Base-by-base conservation (phyloP, 192 early-diverging fungal species). In the Geranomyces variabilis region DNA sequence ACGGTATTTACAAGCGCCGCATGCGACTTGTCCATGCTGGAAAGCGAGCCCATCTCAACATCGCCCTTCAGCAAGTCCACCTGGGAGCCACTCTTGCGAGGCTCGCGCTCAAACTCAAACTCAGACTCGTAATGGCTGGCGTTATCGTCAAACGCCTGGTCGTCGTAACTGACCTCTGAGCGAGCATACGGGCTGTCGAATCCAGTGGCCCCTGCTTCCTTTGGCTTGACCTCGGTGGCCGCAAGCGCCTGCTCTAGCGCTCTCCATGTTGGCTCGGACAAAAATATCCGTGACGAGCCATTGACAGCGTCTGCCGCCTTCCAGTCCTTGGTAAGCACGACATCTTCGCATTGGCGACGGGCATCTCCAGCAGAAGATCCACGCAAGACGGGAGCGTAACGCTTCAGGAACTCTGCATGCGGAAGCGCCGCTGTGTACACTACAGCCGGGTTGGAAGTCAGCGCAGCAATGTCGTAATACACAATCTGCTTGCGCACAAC, bases 221-320 rank as follows among this genome's bases (percentile, higher is more conserved):
- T 53, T 45, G 89, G 84, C 36, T 85, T 84, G 28, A 83, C 86
- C 70, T 95, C 92, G 22, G 80, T 70, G 47, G 82, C 86, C n/a
- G 90, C 84, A 57, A 98, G 87, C 19, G 80, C 80, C 64, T 90
- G 89, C 77, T 98, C 96, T 19, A 98, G 85, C 45, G 84, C 82
- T 67, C 91, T 86, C 96, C 94, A 98, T 24, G 85, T 84, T 1
- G 34, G 66, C 71, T 94, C 94, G 70, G 85, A 86, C 43, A 98
- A 71, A 67, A 88, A 96, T 5, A 91, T 80, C 66, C 90, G 83
- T 10, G 64, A 65, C 43, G 72, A 72, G 46, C 83, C 83, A 10
- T 77, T 36, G 21, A 70, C 51, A 15, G 78, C 80, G 30, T 83
- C 69, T 10, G 6, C 14, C 34, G 24, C 9, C 15, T 31, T 76